These are phyloP conservation scores for Diospyros kaki DNA, from an alignment of 148 eudicot genomes.

Conservation along the genomic window DNA sequence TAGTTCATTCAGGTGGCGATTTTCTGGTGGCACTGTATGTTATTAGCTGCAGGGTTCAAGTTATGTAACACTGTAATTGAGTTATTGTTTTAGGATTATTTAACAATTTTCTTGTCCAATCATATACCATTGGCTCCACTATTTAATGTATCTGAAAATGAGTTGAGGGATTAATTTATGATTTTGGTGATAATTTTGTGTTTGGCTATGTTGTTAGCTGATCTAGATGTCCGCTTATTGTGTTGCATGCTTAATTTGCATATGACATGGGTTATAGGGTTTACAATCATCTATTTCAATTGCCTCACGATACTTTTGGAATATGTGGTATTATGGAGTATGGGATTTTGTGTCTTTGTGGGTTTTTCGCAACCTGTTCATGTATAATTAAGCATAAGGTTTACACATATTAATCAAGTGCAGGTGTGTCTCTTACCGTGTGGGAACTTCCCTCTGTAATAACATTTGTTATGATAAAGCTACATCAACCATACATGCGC, in stretches of 20 bases:
- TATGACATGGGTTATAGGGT: neutral
- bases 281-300: neutral
- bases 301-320: neutral
- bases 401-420: neutral
- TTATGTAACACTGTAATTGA: too few species aligned
- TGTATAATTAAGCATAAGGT: neutral
- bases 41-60: too few species aligned
- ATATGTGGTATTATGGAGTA: too few species aligned
- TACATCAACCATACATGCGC: too few species aligned
- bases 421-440: neutral
- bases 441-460: neutral
- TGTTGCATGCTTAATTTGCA: neutral
- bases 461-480: too few species aligned
- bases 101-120: neutral
- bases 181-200: neutral
- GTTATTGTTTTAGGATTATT: too few species aligned
- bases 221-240: neutral
- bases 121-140: neutral
- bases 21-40: neutral
- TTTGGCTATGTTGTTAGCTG: neutral
- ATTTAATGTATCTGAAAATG: neutral
- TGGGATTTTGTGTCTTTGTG: neutral
- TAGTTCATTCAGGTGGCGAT: neutral
- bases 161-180: neutral
- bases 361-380: neutral